These are phyloP conservation scores for Macrolepiota fuliginosa DNA, from an alignment of 768 basidiomycete species.

Conservation along the genomic window DNA sequence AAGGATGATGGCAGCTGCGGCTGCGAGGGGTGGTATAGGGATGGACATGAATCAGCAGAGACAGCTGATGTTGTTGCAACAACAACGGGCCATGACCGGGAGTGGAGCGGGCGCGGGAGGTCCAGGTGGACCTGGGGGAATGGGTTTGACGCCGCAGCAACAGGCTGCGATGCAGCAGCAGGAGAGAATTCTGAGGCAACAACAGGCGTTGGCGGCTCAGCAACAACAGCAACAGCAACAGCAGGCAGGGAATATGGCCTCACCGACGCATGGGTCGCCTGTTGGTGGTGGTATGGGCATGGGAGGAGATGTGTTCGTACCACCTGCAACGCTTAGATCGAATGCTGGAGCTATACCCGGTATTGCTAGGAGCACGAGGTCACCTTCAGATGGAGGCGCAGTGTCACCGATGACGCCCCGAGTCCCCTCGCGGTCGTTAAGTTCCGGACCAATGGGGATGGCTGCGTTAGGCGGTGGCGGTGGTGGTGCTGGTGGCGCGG, in stretches of 20 bases:
- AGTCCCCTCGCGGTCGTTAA: slow-evolving; percentile 26
- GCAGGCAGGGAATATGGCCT: slow-evolving; percentile 35
- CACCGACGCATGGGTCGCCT: slow-evolving; percentile 17
- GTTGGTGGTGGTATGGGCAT: slow-evolving; percentile 19
- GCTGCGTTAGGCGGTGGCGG: slow-evolving; percentile 17
- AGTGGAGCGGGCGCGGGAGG: slow-evolving; percentile 12
- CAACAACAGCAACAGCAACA: slow-evolving; percentile 32
- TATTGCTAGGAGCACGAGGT: slow-evolving; percentile 71
- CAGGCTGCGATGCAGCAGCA: slow-evolving; percentile 30
- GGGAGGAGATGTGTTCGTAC: slow-evolving; percentile 27
- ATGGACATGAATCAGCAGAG: slow-evolving; percentile 32
- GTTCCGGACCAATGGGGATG: slow-evolving; percentile 35
- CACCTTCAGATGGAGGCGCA: slow-evolving; percentile 56
- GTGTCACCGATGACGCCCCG: slow-evolving; percentile 52
- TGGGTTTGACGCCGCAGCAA: slow-evolving; percentile 21
- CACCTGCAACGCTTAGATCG: slow-evolving; percentile 46
- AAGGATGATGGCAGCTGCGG: slow-evolving; percentile 20
- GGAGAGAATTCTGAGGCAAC: slow-evolving; percentile 34
- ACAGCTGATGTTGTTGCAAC: slow-evolving; percentile 20
- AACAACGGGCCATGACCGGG: slow-evolving; percentile 16
- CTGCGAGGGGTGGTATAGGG: slow-evolving; percentile 17
- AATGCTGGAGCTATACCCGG: slow-evolving; percentile 61
- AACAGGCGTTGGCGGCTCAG: slow-evolving; percentile 34
- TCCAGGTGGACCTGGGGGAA: slow-evolving; percentile 13
- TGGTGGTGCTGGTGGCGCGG: slow-evolving; percentile 19